Base-by-base conservation (phyloP, 1,284 basidiomycete species). In the Papiliotrema terrestris region DNA sequence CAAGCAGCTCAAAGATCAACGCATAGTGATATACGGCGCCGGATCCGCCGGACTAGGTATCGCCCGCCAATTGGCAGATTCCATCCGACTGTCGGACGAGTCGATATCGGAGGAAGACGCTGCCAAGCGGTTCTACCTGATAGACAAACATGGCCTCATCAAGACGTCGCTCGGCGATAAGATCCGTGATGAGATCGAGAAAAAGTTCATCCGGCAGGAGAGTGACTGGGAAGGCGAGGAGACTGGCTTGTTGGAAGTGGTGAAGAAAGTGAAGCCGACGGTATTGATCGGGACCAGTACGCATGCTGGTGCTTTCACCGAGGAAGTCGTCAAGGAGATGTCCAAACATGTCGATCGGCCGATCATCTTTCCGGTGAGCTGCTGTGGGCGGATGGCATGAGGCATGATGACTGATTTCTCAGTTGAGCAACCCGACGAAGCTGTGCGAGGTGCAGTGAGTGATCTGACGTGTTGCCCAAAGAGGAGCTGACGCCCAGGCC, bases 1-100 rank as follows among this genome's bases (percentile, higher is more conserved):
- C 63, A 68, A 88, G 22, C 82, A 80, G 65, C 80, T 92, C 32
- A 76, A 80, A 13, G 86, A 89, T 59, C 89, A 92, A 72, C 83
- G 87, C 2, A 85, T 86, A 68, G 78, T 91, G 52, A 80, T 92
- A 49, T 89, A 85, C 69, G 89, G 90, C 15, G 85, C 88, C 0
- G 90, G 89, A 2, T 86, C 87, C 0, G 89, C 90, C 0, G 90
- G 90, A 0, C 80, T 91, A 46, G 90, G 90, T 17, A 89, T 93
- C 55, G 74, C 74, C 11, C 65, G 72, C 19, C 75, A 76, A 58
- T 68, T 93, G 35, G 83, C 87, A 11, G 88, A 49, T 83, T 88
- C 87, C 1, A 86, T 91, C 60, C 76, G 84, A 9, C 67, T 82
- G 32, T 73, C 81, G 6, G 83, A 86, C 49, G 64, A 64, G 2